A percentile compares a stretch with the other conserved stretches of the same genome.
These are phyloP conservation scores for Ganoderma sinense DNA, from an alignment of 1,284 basidiomycete genomes.

Conservation along the genomic window DNA sequence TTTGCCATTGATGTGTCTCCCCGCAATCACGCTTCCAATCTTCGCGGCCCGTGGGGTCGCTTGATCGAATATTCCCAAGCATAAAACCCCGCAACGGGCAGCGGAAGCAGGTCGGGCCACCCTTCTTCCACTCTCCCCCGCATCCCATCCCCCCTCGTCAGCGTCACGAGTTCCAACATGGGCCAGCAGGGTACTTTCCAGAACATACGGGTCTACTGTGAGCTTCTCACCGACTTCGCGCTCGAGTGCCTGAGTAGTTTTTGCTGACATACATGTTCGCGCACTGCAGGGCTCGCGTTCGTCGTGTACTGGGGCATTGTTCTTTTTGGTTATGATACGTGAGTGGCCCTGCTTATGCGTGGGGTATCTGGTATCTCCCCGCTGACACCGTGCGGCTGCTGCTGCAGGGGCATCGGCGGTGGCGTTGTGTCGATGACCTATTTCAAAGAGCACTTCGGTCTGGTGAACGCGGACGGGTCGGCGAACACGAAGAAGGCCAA, in stretches of 20 bases:
- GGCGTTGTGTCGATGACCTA: slow-evolving; percentile 68
- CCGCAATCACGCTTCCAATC: not conserved
- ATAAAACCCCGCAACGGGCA: not conserved
- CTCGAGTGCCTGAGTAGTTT: not conserved
- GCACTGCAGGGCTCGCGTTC: slow-evolving; percentile 69
- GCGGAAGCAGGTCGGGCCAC: not conserved
- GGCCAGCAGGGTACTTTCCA: slow-evolving; percentile 42
- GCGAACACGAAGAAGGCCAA: slow-evolving; percentile 44
- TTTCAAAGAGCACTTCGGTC: slow-evolving; percentile 68
- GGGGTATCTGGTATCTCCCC: not conserved
- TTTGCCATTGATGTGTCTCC: not conserved
- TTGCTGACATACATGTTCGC: not conserved
- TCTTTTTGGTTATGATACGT: slow-evolving; percentile 81
- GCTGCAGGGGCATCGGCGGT: slow-evolving; percentile 59
- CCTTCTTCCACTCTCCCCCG: not conserved
- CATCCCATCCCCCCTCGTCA: not conserved
- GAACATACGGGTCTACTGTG: slow-evolving; percentile 71
- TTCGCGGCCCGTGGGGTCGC: not conserved
- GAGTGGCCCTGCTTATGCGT: slow-evolving; percentile 36
- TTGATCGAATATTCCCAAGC: not conserved
- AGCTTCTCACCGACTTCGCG: slow-evolving; percentile 28
- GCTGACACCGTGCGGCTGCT: not conserved
- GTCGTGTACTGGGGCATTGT: slow-evolving; percentile 82
- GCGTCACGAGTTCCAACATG: not conserved
- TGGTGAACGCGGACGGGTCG: slow-evolving; percentile 48